phyloP scores from a whole-genome alignment of 805 yeast genomes.

The Cyberlindnera maclurae region DNA sequence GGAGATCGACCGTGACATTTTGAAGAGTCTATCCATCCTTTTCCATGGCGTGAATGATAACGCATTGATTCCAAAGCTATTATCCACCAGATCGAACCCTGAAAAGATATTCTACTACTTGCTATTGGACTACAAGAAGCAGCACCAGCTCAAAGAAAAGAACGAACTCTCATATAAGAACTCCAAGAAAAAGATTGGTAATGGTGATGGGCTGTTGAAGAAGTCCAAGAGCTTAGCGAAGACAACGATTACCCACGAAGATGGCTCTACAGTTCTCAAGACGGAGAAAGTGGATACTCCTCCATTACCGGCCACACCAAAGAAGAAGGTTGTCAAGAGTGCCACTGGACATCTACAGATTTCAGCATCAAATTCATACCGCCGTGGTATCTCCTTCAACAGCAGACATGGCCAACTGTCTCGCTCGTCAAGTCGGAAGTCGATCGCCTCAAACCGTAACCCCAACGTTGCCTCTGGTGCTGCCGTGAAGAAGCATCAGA shows the following conservation, averaged over 20 bases:
- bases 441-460: conserved; percentile 8
- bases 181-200: conserved; percentile 23
- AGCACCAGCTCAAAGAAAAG: conserved; percentile 34
- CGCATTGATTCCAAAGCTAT: conserved; percentile 44
- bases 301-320: conserved; percentile 13
- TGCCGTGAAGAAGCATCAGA: conserved; percentile 17
- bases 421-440: conserved; percentile 22
- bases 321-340: conserved; percentile 18
- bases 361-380: conserved; percentile 24
- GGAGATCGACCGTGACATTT: conserved; percentile 60
- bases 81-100: conserved; percentile 51
- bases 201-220: conserved; percentile 29
- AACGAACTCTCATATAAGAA: conserved; percentile 12
- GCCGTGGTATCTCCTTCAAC: conserved; percentile 27
- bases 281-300: conserved; percentile 13
- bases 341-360: conserved; percentile 24
- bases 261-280: conserved; percentile 21
- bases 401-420: conserved; percentile 17
- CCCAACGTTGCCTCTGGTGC: background rate
- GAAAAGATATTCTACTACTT: conserved; percentile 80
- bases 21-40: conserved; percentile 67
- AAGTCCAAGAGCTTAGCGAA: conserved; percentile 34
- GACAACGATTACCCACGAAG: conserved; percentile 31
- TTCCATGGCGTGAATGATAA: conserved; percentile 71
- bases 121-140: conserved; percentile 64